Conservation (phyloP, 1,139 yeast genomes). For the Diutina siamensis region DNA sequence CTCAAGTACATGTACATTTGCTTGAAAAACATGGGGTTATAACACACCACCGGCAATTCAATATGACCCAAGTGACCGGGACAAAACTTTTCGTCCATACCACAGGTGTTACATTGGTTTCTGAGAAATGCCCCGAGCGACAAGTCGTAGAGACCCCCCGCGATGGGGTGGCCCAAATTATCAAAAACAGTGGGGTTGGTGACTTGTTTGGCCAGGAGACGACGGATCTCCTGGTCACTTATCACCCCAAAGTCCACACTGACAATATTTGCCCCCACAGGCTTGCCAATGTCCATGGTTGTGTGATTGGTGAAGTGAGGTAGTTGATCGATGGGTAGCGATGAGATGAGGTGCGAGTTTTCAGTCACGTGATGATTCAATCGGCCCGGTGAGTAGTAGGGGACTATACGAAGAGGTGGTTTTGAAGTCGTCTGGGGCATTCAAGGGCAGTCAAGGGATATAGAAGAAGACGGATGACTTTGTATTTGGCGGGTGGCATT, state of each 20-base stretch:
- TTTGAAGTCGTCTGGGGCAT: too few species aligned
- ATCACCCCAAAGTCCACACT: conserved; percentile 89
- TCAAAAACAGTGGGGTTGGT: conserved; percentile 93
- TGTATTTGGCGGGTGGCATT: too few species aligned
- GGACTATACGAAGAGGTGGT: too few species aligned
- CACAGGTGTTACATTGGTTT: conserved; percentile 91
- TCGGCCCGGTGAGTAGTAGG: neutral
- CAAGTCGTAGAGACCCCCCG: conserved; percentile 88
- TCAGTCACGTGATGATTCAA: neutral
- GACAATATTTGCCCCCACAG: conserved; percentile 87
- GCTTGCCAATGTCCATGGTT: conserved; percentile 89
- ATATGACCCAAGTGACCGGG: conserved; percentile 99
- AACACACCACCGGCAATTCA: conserved; percentile 90
- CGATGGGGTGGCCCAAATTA: conserved; percentile 89
- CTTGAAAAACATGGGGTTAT: conserved; percentile 87
- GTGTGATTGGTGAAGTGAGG: neutral
- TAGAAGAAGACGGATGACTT: too few species aligned
- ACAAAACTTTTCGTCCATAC: conserved; percentile 86
- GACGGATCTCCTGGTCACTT: conserved; percentile 71
- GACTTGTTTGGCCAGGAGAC: conserved; percentile 86
- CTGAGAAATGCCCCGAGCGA: conserved; percentile 87
- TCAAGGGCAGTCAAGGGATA: too few species aligned
- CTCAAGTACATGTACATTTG: conserved; percentile 80
- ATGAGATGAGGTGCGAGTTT: neutral
- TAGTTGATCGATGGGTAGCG: neutral